Evolutionary conservation across 2,329 filamentous ascomycete genomes (phyloP).

Genomic region (Colletotrichum sp.): DNA sequence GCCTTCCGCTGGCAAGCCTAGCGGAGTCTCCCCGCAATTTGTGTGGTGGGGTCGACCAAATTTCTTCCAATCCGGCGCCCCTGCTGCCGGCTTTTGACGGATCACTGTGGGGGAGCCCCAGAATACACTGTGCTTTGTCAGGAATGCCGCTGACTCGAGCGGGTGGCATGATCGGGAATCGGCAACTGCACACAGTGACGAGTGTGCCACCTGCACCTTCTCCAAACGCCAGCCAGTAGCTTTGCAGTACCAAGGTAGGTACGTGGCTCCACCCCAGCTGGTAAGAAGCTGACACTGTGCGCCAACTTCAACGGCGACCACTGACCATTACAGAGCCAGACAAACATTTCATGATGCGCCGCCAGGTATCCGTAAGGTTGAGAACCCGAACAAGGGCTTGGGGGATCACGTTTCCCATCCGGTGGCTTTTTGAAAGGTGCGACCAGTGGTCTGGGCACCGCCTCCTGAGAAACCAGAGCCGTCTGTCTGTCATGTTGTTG

Average conservation of each 20-base stretch:
- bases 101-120: background rate
- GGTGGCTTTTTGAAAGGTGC: background rate
- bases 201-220: background rate
- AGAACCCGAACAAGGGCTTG: background rate
- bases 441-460: background rate
- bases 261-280: background rate
- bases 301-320: background rate
- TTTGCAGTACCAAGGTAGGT: background rate
- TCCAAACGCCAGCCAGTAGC: background rate
- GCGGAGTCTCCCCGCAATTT: slow-evolving; percentile 18
- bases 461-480: background rate
- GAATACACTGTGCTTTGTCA: slow-evolving; percentile 1
- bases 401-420: background rate
- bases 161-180: background rate
- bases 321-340: background rate
- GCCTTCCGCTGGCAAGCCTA: background rate
- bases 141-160: background rate
- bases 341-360: background rate
- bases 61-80: background rate
- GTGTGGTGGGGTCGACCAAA: background rate
- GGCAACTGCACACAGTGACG: background rate
- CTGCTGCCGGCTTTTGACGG: background rate
- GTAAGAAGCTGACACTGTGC: background rate
- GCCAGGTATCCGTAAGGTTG: background rate
- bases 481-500: background rate